These are phyloP conservation scores for Raffaelea deltoideospora DNA, from an alignment of 2,329 filamentous ascomycete genomes.

Conservation along the genomic window DNA sequence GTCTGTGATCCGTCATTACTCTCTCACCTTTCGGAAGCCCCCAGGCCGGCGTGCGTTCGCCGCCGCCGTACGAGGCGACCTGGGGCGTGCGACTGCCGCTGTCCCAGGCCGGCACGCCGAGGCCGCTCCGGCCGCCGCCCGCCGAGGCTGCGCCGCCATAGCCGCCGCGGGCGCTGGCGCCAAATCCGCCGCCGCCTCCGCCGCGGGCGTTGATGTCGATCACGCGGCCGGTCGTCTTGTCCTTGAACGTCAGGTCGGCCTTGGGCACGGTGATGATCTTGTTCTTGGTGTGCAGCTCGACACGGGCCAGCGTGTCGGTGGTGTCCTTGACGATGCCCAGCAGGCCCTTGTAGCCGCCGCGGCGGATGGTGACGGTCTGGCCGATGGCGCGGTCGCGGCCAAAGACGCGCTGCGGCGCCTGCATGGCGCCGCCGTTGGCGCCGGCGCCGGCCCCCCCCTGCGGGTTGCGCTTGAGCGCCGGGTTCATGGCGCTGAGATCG, in stretches of 20 bases:
- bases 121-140: conserved; percentile 16
- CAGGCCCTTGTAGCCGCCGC: conserved; percentile 81
- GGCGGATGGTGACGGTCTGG: conserved; percentile 79
- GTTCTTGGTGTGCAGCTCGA: conserved; percentile 88
- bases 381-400: conserved; percentile 73
- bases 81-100: conserved; percentile 55
- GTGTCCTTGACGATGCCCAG: conserved; percentile 93
- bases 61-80: conserved; percentile 37
- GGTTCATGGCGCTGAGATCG: conserved; percentile 84
- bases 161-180: conserved; percentile 19
- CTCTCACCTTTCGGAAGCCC: conserved; percentile 49
- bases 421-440: conserved; percentile 35
- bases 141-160: conserved; percentile 21
- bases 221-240: conserved; percentile 63
- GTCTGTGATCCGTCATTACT: too few species aligned
- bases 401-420: conserved; percentile 59
- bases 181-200: conserved; percentile 26
- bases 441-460: conserved; percentile 36
- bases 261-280: conserved; percentile 80
- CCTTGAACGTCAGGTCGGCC: conserved; percentile 69
- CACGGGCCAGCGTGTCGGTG: conserved; percentile 69
- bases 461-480: conserved; percentile 61
- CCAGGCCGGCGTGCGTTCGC: conserved; percentile 65
- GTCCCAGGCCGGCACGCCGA: conserved; percentile 38
- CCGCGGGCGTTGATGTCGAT: conserved; percentile 49